Evolutionary conservation across 495 filamentous ascomycete species (phyloP), one percentile per base, ranked within the genome.

Genomic region (Talaromyces wortmannii): DNA sequence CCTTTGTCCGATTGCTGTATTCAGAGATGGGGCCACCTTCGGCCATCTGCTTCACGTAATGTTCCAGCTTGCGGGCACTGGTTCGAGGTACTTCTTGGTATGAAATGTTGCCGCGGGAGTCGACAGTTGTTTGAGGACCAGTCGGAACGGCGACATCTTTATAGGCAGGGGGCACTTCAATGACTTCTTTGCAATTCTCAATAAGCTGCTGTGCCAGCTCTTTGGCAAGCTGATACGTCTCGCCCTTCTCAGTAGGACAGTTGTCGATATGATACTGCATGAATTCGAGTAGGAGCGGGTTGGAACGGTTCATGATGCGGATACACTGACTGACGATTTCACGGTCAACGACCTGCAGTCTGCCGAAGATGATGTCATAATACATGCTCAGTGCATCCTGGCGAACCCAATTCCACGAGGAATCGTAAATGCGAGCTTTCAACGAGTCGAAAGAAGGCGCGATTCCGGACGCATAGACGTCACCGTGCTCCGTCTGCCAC

Each of bases 221-320:
- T 78, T 99, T 95, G 52, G 95, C 94, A 15, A 99, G 83, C 70
- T 92, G 76, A 75, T 99, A 99, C 12, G 95, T 99, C 70, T 99
- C 94, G 50, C 94, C 94, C 13, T 91, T 86, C 59, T 97, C 91
- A 1, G 94, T 91, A 6, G 94, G 94, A 75, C 94, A 97, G 75
- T 97, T 91, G 64, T 99, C 95, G 68, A 99, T 97, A 76, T 99
- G 94, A 61, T 99, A 97, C 62, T 97, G 95, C 94, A 99, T 99
- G 73, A 97, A 97, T 59, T 99, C 92, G 46, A 99, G 80, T 8
- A 99, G 84, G 16, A 87, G 83, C 2, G 94, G 95, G 63, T 96
- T 99, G 23, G 94, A 95, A 30, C 92, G 88, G 76, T 97, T 99
- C 94, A 99, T 99, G 74, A 99, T 91, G 55, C 88, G 88, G 65